Evolutionary conservation across 495 filamentous ascomycete species (phyloP).

Genomic region (Margaritispora aquatica): DNA sequence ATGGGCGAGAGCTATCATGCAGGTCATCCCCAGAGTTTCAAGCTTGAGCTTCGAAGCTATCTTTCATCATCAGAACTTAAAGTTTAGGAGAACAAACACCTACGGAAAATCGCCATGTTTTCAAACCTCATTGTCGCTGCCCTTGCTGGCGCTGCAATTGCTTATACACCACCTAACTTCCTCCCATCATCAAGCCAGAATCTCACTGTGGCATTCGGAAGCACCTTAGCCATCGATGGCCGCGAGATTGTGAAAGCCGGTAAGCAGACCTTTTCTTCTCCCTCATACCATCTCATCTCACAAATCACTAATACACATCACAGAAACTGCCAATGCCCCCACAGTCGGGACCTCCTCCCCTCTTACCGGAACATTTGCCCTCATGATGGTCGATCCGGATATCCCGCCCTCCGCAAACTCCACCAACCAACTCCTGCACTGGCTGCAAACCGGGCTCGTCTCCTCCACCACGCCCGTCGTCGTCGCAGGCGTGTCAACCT

Average conservation of each 20-base stretch:
- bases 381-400: conserved; percentile 23
- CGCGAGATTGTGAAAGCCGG: conserved; percentile 9
- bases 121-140: conserved; percentile 3
- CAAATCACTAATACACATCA: background rate
- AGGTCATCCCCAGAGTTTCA: no score
- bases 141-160: conserved; percentile 15
- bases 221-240: conserved; percentile 13
- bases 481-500: conserved; percentile 9
- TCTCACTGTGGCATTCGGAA: conserved; percentile 18
- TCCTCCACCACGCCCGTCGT: conserved; percentile 6
- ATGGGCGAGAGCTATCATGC: no score
- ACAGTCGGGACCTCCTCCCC: conserved; percentile 8
- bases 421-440: conserved; percentile 18
- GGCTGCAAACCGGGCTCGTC: conserved; percentile 18
- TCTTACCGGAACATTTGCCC: conserved; percentile 15
- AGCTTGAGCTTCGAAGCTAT: no score
- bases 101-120: conserved; percentile 1
- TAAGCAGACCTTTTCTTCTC: background rate
- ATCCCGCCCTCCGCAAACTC: conserved; percentile 7
- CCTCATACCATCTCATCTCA: no score
- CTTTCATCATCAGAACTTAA: no score
- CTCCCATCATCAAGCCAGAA: conserved; percentile 10
- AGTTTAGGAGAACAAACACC: no score
- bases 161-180: conserved; percentile 16
- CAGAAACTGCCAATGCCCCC: conserved; percentile 14